Conservation (phyloP, 2,329 filamentous ascomycete genomes). For the Trichoderma breve region DNA sequence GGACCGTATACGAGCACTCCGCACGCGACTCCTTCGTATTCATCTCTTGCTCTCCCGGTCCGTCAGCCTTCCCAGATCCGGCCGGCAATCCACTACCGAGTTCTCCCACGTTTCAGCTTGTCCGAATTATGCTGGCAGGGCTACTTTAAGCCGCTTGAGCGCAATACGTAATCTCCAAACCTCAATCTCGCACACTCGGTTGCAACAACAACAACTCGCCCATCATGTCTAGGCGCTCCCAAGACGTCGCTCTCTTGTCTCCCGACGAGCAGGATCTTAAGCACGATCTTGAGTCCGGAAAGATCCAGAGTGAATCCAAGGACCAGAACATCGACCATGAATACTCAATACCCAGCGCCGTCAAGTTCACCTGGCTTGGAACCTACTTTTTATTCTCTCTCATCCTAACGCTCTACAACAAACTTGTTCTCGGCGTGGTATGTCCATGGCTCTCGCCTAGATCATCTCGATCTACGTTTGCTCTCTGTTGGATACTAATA, state of each 20-base stretch:
- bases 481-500: neutral
- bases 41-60: neutral
- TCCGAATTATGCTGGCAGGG: conserved; percentile 6
- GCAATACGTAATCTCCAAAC: neutral
- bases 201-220: neutral
- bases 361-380: conserved; percentile 50
- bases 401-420: conserved; percentile 57
- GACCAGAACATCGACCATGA: conserved; percentile 43
- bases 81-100: neutral
- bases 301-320: conserved; percentile 29
- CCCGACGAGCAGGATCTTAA: conserved; percentile 33
- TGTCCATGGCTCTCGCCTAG: conserved; percentile 24
- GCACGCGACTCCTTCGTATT: conserved; percentile 11
- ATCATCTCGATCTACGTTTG: neutral
- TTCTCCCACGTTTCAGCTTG: neutral
- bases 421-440: conserved; percentile 53
- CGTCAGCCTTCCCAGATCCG: neutral
- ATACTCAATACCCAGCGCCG: conserved; percentile 43
- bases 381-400: conserved; percentile 52
- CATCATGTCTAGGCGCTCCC: conserved; percentile 35
- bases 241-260: conserved; percentile 32
- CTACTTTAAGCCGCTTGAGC: neutral
- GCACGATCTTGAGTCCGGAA: conserved; percentile 29
- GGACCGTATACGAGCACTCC: neutral
- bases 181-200: neutral